Percentiles rank a stretch among this genome's conserved stretches.
These are phyloP conservation scores for Pisolithus tinctorius DNA, from an alignment of 768 basidiomycete species.

Conservation along the genomic window DNA sequence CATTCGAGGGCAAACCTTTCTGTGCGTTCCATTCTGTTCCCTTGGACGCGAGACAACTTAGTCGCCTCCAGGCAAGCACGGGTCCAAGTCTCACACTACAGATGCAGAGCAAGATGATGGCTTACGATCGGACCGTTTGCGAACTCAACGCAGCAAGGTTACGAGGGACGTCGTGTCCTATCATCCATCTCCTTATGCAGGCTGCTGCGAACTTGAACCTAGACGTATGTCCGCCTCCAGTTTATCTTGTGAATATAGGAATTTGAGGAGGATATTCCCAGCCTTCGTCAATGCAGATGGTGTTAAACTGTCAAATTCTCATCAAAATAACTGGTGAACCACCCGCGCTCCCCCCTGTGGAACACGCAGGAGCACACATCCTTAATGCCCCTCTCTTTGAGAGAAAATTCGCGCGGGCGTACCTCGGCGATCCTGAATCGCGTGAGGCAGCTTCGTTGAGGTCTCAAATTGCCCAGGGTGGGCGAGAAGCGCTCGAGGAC, in stretches of 20 bases:
- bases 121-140: constrained; percentile 77
- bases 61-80: constrained; percentile 31
- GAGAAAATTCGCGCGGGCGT: constrained; percentile 75
- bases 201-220: constrained; percentile 54
- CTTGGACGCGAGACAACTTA: not conserved
- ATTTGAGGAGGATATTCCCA: constrained; percentile 13
- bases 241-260: not conserved
- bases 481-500: constrained; percentile 76
- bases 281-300: constrained; percentile 51
- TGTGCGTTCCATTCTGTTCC: constrained; percentile 30
- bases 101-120: constrained; percentile 95
- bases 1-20: constrained; percentile 50
- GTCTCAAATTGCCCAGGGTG: constrained; percentile 70
- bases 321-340: constrained; percentile 74
- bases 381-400: constrained; percentile 75
- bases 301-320: constrained; percentile 67
- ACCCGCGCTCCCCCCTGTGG: constrained; percentile 64
- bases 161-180: constrained; percentile 66
- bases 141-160: constrained; percentile 72
- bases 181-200: constrained; percentile 65
- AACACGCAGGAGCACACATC: constrained; percentile 77
- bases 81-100: constrained; percentile 60
- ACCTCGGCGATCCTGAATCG: constrained; percentile 58
- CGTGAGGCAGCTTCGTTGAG: constrained; percentile 62
- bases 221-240: constrained; percentile 36